These are phyloP conservation scores for Taphrina wiesneri DNA, from an alignment of 1,139 yeast species.

Conservation along the genomic window DNA sequence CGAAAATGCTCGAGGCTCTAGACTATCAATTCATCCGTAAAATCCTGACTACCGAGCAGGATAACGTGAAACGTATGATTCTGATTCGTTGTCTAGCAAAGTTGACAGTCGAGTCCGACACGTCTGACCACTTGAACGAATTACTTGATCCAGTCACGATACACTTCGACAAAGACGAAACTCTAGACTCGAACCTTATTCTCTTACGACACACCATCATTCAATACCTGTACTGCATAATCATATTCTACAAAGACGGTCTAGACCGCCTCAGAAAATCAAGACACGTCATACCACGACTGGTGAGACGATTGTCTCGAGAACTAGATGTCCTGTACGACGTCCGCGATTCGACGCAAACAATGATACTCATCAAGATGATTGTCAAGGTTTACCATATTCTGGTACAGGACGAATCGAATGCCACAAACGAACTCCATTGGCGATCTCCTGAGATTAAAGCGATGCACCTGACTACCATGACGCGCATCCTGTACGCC, in stretches of 20 bases:
- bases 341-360: background rate
- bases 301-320: conserved; percentile 5
- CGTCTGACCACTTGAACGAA: background rate
- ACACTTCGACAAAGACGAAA: background rate
- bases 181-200: background rate
- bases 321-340: conserved; percentile 19
- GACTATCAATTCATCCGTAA: background rate
- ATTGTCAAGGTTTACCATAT: conserved; percentile 24
- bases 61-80: background rate
- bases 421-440: conserved; percentile 23
- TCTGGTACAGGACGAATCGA: conserved; percentile 6
- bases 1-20: background rate
- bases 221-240: conserved; percentile 21
- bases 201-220: background rate
- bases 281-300: conserved; percentile 24
- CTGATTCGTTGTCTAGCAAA: background rate
- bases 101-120: background rate
- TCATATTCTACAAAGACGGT: background rate
- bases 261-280: conserved; percentile 9
- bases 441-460: conserved; percentile 13
- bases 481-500: conserved; percentile 29
- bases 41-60: background rate
- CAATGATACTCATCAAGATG: background rate
- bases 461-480: conserved; percentile 27
- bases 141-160: conserved; percentile 7